Evolutionary conservation across 768 basidiomycete genomes (phyloP).

Genomic region (Lactarius deliciosus): DNA sequence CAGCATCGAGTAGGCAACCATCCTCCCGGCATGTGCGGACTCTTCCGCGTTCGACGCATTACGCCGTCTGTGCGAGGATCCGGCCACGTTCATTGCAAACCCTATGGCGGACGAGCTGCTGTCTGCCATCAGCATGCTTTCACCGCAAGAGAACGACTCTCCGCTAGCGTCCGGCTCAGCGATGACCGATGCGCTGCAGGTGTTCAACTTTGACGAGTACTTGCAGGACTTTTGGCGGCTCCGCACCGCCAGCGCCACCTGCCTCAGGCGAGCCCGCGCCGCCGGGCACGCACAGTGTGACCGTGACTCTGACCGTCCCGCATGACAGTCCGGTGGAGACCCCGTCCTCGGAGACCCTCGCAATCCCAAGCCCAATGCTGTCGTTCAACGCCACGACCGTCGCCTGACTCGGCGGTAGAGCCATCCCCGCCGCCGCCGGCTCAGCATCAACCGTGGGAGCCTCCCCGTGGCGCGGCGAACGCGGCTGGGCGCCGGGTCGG

Average conservation of each 20-base stretch:
- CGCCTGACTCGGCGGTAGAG: not conserved
- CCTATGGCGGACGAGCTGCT: constrained; percentile 7
- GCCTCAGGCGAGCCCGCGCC: not conserved
- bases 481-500: constrained; percentile 18
- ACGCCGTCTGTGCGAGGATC: constrained; percentile 3
- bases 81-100: constrained; percentile 8
- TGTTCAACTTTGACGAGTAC: constrained; percentile 22
- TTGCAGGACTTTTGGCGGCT: constrained; percentile 7
- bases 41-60: not conserved
- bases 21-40: constrained; percentile 7
- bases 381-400: constrained; percentile 10
- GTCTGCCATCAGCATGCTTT: constrained; percentile 1
- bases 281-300: too few species aligned
- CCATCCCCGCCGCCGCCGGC: not conserved
- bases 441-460: too few species aligned
- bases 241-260: not conserved
- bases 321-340: not conserved
- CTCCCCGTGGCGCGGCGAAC: constrained; percentile 20
- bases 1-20: constrained; percentile 12
- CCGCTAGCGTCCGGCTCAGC: not conserved
- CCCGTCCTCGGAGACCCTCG: not conserved
- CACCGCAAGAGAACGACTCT: not conserved
- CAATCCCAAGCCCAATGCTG: not conserved
- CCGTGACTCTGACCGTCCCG: not conserved
- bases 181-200: not conserved